phyloP scores from a whole-genome alignment of 768 basidiomycete genomes.

The Hygrocybe punicea region DNA sequence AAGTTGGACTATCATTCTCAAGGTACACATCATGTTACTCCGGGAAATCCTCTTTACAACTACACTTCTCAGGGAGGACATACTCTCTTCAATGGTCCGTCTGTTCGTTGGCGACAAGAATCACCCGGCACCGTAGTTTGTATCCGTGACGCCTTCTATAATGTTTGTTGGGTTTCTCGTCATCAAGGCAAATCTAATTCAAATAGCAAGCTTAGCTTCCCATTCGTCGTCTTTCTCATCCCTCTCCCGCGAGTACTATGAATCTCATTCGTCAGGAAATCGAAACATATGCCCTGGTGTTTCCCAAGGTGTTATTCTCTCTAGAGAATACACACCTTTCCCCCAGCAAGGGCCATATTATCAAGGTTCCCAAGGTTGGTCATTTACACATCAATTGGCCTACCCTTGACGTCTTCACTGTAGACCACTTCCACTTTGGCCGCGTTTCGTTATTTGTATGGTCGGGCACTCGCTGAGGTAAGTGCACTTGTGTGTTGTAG shows the following conservation, averaged over 20 bases:
- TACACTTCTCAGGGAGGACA: constrained; percentile 52
- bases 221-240: constrained; percentile 72
- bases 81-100: constrained; percentile 65
- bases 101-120: constrained; percentile 72
- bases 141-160: constrained; percentile 87
- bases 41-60: not conserved
- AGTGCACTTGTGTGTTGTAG: constrained; percentile 16
- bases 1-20: constrained; percentile 75
- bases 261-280: constrained; percentile 69
- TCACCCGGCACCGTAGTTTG: constrained; percentile 75
- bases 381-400: not conserved
- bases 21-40: constrained; percentile 43
- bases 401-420: constrained; percentile 1
- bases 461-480: constrained; percentile 68
- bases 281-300: constrained; percentile 69
- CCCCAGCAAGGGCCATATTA: constrained; percentile 41
- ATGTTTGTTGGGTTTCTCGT: constrained; percentile 46
- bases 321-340: constrained; percentile 51
- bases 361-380: constrained; percentile 66
- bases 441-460: constrained; percentile 72
- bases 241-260: constrained; percentile 53
- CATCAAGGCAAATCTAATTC: constrained; percentile 6
- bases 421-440: constrained; percentile 64
- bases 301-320: constrained; percentile 65
- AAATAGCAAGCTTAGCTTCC: constrained; percentile 56